Evolutionary conservation across 352 stramenopile genomes (phyloP).

Genomic region (Globisporangium lucens): DNA sequence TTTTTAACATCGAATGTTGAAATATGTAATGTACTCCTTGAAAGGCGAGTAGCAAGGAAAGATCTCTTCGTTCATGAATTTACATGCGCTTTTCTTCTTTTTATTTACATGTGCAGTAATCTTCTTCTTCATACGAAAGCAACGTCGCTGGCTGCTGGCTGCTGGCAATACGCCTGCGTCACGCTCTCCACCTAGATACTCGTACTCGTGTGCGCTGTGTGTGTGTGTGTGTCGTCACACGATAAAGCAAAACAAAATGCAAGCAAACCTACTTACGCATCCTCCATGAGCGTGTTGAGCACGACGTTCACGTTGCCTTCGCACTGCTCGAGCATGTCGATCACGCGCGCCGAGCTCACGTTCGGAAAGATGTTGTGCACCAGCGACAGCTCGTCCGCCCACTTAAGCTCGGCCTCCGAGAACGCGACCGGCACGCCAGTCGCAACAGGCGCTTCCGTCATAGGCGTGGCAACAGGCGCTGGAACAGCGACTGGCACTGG

Average conservation of each 20-base stretch:
- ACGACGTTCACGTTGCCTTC: conserved; percentile 71
- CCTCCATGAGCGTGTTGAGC: conserved; percentile 74
- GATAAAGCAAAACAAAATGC: background rate
- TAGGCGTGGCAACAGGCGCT: conserved; percentile 2
- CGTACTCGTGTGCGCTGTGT: background rate
- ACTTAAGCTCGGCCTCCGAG: conserved; percentile 66
- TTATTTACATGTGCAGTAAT: background rate
- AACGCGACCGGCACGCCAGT: conserved; percentile 29
- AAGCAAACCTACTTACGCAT: conserved; percentile 14
- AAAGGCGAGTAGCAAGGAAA: no score
- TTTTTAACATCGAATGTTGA: no score
- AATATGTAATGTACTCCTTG: no score
- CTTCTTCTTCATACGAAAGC: background rate
- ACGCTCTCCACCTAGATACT: background rate
- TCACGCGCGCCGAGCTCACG: conserved; percentile 34
- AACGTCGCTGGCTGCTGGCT: no score
- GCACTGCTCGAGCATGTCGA: conserved; percentile 59
- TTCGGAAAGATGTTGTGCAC: conserved; percentile 70
- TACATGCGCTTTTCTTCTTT: background rate
- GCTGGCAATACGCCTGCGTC: background rate
- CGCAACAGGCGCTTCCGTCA: conserved; percentile 19
- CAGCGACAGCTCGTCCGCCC: conserved; percentile 60
- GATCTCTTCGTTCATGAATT: no score
- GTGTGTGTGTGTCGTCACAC: background rate
- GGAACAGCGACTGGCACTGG: conserved; percentile 7